phyloP scores from a whole-genome alignment of 768 basidiomycete genomes.

The Kwoniella shandongensis region DNA sequence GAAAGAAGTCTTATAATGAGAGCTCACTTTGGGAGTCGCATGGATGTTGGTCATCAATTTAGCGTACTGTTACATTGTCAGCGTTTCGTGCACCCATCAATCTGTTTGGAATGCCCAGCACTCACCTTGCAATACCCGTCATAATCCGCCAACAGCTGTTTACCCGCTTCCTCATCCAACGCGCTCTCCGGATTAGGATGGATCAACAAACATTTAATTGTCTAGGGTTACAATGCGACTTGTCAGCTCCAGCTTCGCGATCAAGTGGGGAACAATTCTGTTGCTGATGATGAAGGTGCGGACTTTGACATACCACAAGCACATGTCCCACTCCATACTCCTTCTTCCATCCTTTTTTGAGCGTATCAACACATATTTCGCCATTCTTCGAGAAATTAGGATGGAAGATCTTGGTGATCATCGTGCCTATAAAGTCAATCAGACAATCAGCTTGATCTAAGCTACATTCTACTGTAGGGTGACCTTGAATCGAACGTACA shows the following conservation, averaged over 20 bases:
- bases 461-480: neutral
- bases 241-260: too few species aligned
- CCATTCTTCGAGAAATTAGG: constrained; percentile 87
- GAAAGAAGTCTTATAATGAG: neutral
- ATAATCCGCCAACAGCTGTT: constrained; percentile 81
- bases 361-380: constrained; percentile 94
- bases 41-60: constrained; percentile 87
- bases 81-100: neutral
- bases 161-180: constrained; percentile 92
- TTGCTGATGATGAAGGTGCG: constrained; percentile 8
- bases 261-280: too few species aligned
- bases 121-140: constrained; percentile 67
- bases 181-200: constrained; percentile 97
- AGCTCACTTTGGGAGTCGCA: constrained; percentile 71
- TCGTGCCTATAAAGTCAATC: constrained; percentile 65
- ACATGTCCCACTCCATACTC: constrained; percentile 88
- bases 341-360: constrained; percentile 96
- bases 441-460: constrained; percentile 4
- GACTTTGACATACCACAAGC: constrained; percentile 59
- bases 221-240: constrained; percentile 53
- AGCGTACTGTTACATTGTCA: constrained; percentile 60
- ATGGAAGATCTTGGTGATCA: constrained; percentile 93
- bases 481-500: constrained; percentile 58
- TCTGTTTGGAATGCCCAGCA: neutral
- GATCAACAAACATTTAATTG: constrained; percentile 91